Evolutionary conservation across 2,329 filamentous ascomycete genomes (phyloP).

Genomic region (Claviceps digitariae): DNA sequence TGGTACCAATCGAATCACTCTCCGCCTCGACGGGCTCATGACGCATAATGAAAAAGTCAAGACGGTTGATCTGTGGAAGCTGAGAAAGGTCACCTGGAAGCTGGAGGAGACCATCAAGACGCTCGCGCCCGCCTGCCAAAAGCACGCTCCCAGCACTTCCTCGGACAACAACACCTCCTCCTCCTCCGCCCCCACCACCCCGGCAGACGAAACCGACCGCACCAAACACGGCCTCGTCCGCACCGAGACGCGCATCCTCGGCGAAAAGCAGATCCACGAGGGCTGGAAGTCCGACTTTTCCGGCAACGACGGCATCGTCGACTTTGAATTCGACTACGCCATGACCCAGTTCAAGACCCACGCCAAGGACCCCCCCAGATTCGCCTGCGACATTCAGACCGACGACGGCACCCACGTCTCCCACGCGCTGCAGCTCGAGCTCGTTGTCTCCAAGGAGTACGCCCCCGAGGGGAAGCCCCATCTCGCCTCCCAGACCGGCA

Average conservation of each 20-base stretch:
- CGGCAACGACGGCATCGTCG: constrained; percentile 44
- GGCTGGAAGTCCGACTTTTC: constrained; percentile 74
- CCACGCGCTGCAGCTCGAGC: constrained; percentile 79
- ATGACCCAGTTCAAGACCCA: constrained; percentile 32
- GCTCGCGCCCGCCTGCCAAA: constrained; percentile 64
- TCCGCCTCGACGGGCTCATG: constrained; percentile 78
- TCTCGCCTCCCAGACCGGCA: constrained; percentile 72
- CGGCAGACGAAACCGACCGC: constrained; percentile 11
- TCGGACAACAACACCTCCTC: constrained; percentile 10
- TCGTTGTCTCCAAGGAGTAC: constrained; percentile 90
- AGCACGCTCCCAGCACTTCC: constrained; percentile 42
- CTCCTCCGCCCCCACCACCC: neutral
- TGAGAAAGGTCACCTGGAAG: constrained; percentile 85
- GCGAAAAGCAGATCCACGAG: constrained; percentile 65
- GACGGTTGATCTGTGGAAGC: constrained; percentile 68
- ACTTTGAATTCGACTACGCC: constrained; percentile 34
- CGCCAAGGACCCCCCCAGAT: constrained; percentile 41
- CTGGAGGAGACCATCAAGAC: constrained; percentile 79
- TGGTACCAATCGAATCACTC: constrained; percentile 62
- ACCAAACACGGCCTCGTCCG: constrained; percentile 56
- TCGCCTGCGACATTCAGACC: constrained; percentile 66
- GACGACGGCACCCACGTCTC: constrained; percentile 63
- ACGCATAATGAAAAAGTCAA: constrained; percentile 53
- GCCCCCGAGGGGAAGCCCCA: constrained; percentile 52
- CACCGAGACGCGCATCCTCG: constrained; percentile 63